Evolutionary conservation across 805 yeast species (phyloP).

Genomic region (Yamadazyma endophytica): DNA sequence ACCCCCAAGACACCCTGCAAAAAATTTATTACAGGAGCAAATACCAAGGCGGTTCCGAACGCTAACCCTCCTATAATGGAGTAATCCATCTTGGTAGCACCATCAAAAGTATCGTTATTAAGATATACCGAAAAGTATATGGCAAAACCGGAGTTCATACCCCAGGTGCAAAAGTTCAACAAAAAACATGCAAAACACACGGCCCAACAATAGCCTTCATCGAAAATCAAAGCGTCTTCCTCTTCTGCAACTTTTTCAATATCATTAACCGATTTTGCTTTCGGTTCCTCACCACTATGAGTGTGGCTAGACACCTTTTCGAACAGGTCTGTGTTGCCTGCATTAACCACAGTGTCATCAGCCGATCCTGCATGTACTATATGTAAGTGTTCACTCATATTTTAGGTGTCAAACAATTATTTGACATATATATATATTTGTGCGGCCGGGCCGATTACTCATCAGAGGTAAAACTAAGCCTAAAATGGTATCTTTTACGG

Average conservation of each 20-base stretch:
- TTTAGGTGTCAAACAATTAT: too few relatives aligned
- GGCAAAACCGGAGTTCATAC: slow-evolving; percentile 65
- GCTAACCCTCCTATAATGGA: slow-evolving; percentile 68
- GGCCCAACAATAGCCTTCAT: slow-evolving; percentile 71
- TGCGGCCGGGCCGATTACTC: too few relatives aligned
- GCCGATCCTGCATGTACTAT: too few relatives aligned
- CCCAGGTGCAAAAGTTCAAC: slow-evolving; percentile 65
- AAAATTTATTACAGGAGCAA: slow-evolving; percentile 50
- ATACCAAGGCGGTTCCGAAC: slow-evolving; percentile 49
- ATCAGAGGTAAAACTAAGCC: too few relatives aligned
- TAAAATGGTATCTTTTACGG: too few relatives aligned
- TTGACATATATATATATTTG: too few relatives aligned
- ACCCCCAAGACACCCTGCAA: slow-evolving; percentile 42
- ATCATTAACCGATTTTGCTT: too few relatives aligned
- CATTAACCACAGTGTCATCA: too few relatives aligned
- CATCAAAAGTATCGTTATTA: slow-evolving; percentile 45
- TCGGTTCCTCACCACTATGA: too few relatives aligned
- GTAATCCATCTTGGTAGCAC: slow-evolving; percentile 54
- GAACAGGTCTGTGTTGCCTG: too few relatives aligned
- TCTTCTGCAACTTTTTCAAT: slow-evolving; percentile 2
- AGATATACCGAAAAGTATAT: slow-evolving; percentile 58
- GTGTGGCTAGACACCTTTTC: too few relatives aligned
- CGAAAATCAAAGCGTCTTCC: slow-evolving; percentile 23
- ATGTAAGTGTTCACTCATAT: too few relatives aligned
- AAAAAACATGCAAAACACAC: slow-evolving; percentile 47